Evolutionary conservation across 495 filamentous ascomycete species (phyloP).

Genomic region (Peziza echinospora): DNA sequence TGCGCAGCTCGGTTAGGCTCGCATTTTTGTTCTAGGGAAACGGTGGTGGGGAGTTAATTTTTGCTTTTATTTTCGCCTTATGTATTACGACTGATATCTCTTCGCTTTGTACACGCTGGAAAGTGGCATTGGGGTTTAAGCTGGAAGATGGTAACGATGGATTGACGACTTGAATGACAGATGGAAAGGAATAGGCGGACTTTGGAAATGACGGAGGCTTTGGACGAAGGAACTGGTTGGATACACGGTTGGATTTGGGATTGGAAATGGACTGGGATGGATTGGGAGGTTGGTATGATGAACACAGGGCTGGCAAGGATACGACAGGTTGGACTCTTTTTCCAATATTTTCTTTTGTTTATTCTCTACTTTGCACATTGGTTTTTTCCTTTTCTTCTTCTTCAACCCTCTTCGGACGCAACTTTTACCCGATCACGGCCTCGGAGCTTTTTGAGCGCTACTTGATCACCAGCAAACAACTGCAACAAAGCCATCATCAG

Average conservation of each 20-base stretch:
- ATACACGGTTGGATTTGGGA: neutral
- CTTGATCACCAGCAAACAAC: too few species aligned
- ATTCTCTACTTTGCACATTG: too few species aligned
- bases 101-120: neutral
- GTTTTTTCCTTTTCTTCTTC: too few species aligned
- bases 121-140: conserved; percentile 3
- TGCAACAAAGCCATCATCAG: too few species aligned
- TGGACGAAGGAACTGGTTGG: neutral
- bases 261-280: neutral
- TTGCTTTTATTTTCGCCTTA: conserved; percentile 8
- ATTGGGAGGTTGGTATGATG: too few species aligned
- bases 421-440: too few species aligned
- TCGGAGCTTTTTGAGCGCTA: too few species aligned
- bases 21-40: neutral
- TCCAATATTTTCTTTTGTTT: too few species aligned
- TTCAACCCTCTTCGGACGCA: too few species aligned
- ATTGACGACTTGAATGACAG: neutral
- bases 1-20: conserved; percentile 1
- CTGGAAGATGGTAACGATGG: conserved; percentile 1
- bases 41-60: neutral
- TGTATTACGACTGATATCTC: conserved; percentile 7
- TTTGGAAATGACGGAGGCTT: too few species aligned
- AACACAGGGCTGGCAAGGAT: too few species aligned
- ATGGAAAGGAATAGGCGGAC: neutral
- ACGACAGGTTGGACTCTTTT: too few species aligned